Evolutionary conservation across 2,329 filamentous ascomycete genomes (phyloP), one percentile per base, ranked within the genome.

Genomic region (Apiospora phragmitis): DNA sequence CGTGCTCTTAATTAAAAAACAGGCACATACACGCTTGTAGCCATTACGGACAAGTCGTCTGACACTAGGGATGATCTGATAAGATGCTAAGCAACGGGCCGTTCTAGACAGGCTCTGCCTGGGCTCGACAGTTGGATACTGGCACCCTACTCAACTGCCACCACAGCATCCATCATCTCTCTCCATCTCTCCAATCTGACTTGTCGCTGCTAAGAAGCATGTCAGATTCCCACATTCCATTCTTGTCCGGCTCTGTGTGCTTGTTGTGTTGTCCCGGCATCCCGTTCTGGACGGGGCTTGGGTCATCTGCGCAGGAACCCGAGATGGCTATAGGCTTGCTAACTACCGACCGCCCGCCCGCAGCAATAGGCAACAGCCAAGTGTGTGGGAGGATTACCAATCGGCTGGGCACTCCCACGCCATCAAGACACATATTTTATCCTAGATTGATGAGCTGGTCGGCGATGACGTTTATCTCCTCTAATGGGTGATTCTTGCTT

Each of bases 271-370:
- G 41, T 47, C 65, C 65, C 26, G 32, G 3, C 42, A 32, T 67
- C 65, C 65, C 45, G 11, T 47, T 47, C 18, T 16, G 35, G 65
- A 47, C 26, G 8, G 43, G 24, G 16, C 24, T 45, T 47, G 77
- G 76, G 78, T 80, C 78, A 80, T 78, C 78, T 76, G 78, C 77
- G 78, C 78, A 80, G 78, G 78, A 79, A 80, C 78, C 78, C 77
- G 78, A 71, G 70, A 72, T 75, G 74, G 75, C 76, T 74, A 79
- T 79, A 79, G 78, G 78, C 74, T 74, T 16, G 67, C 68, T 38
- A 38, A 21, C 65, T 67, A 38, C 51, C 12, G n/a, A n/a, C 35
- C 35, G 35, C 8, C 38, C 51, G 51, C 51, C 26, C 29, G 51
- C 51, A 59, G 51, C 26, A 32, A 32, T 35, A 32, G 51, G n/a